Evolutionary conservation across 2,329 filamentous ascomycete species (phyloP).

Genomic region (Diaporthe sp.): DNA sequence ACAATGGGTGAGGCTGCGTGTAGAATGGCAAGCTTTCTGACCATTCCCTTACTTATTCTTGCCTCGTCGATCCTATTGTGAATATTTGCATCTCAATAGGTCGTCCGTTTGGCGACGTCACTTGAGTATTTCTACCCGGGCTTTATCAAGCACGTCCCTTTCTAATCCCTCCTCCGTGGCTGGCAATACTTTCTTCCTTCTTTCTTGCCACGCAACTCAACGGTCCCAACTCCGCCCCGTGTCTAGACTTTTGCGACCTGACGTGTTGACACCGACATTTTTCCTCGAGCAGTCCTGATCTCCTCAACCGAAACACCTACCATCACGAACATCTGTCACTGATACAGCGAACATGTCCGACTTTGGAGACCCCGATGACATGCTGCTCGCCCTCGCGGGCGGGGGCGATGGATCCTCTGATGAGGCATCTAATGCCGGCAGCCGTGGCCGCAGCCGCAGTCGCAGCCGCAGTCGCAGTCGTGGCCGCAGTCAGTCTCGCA

Average conservation of each 20-base stretch:
- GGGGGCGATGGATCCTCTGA: constrained; percentile 73
- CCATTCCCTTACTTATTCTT: not conserved
- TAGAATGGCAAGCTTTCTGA: constrained; percentile 19
- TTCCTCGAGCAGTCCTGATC: not conserved
- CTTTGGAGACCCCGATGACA: constrained; percentile 77
- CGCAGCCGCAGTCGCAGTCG: constrained; percentile 27
- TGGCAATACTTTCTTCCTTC: constrained; percentile 1
- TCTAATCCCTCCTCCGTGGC: not conserved
- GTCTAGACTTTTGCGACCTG: not conserved
- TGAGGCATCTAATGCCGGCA: constrained; percentile 67
- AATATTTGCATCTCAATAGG: constrained; percentile 22
- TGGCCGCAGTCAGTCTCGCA: constrained; percentile 53
- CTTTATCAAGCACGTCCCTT: not conserved
- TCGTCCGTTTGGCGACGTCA: constrained; percentile 16
- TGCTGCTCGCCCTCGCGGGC: constrained; percentile 92
- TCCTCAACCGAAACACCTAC: not conserved
- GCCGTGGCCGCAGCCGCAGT: constrained; percentile 65
- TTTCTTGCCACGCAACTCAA: constrained; percentile 28
- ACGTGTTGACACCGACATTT: not conserved
- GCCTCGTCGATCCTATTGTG: constrained; percentile 34
- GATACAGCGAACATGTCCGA: constrained; percentile 76
- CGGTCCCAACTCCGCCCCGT: not conserved
- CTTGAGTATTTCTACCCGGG: not conserved
- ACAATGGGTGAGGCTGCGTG: constrained; percentile 34
- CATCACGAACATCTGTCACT: not conserved